These are phyloP conservation scores for Hypoxylon fuscum DNA, from an alignment of 495 filamentous ascomycete genomes.

Conservation along the genomic window DNA sequence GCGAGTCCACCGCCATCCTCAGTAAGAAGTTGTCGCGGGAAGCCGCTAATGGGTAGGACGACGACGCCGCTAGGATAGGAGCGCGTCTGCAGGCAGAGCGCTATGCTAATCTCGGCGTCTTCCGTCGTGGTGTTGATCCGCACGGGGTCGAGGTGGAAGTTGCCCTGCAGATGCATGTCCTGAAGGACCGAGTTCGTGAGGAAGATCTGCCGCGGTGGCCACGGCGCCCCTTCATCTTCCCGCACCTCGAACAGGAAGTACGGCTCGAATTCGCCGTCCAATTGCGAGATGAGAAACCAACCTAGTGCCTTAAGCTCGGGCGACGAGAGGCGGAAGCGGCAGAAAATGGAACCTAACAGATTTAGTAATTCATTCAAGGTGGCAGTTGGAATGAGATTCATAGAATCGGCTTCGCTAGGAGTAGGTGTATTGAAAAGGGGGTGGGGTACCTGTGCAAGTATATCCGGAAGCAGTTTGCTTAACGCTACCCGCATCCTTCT, in stretches of 20 bases:
- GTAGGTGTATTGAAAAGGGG: background rate
- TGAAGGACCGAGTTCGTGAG: constrained; percentile 38
- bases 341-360: constrained; percentile 45
- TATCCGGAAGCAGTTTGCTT: constrained; percentile 38
- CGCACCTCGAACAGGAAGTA: constrained; percentile 46
- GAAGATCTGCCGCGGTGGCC: constrained; percentile 34
- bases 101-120: constrained; percentile 35
- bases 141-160: constrained; percentile 38
- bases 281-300: constrained; percentile 37
- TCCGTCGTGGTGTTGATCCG: constrained; percentile 37
- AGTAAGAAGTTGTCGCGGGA: constrained; percentile 46
- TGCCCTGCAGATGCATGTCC: constrained; percentile 44
- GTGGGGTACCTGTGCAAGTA: constrained; percentile 40
- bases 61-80: constrained; percentile 36
- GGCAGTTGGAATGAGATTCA: background rate
- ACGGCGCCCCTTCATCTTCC: constrained; percentile 24
- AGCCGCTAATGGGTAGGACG: constrained; percentile 49
- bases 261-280: constrained; percentile 47
- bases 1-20: constrained; percentile 40
- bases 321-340: constrained; percentile 42
- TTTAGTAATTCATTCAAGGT: background rate
- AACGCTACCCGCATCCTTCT: constrained; percentile 40
- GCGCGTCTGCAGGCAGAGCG: constrained; percentile 42
- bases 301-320: constrained; percentile 43
- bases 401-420: background rate